Conservation (phyloP, 768 basidiomycete genomes). For the Punctularia strigosozonata region DNA sequence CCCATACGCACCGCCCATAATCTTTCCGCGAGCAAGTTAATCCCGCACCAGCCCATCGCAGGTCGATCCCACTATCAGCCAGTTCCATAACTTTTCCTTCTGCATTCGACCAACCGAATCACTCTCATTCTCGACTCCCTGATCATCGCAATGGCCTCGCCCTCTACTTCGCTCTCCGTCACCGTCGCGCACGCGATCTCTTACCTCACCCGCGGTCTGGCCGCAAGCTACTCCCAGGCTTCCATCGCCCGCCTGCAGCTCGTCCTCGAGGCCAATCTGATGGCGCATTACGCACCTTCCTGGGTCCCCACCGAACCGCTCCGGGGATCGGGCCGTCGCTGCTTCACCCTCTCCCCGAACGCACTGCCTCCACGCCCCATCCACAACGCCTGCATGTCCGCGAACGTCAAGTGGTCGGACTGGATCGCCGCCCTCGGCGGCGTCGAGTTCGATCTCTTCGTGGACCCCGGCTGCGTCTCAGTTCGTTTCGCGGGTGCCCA, state of each 20-base stretch:
- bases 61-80: conserved; percentile 39
- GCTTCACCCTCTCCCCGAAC: conserved; percentile 58
- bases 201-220: conserved; percentile 60
- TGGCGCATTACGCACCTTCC: conserved; percentile 50
- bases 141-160: conserved; percentile 19
- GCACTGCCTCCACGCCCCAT: conserved; percentile 62
- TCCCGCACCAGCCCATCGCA: conserved; percentile 41
- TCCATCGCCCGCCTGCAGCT: conserved; percentile 61
- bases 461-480: conserved; percentile 71
- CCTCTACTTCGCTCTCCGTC: conserved; percentile 35
- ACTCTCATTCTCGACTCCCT: conserved; percentile 5
- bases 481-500: conserved; percentile 40
- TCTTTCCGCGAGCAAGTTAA: conserved; percentile 21
- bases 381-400: conserved; percentile 56
- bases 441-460: conserved; percentile 65
- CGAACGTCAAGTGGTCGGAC: conserved; percentile 69
- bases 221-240: conserved; percentile 40
- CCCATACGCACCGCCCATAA: conserved; percentile 6
- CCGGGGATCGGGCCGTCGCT: conserved; percentile 60
- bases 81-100: conserved; percentile 11
- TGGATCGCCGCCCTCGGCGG: conserved; percentile 66
- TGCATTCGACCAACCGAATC: conserved; percentile 11
- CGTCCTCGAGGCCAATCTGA: conserved; percentile 63
- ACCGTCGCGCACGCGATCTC: conserved; percentile 65
- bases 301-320: conserved; percentile 58